Evolutionary conservation across 2,329 filamentous ascomycete species (phyloP).

Genomic region (Lasiodiplodia sp.): DNA sequence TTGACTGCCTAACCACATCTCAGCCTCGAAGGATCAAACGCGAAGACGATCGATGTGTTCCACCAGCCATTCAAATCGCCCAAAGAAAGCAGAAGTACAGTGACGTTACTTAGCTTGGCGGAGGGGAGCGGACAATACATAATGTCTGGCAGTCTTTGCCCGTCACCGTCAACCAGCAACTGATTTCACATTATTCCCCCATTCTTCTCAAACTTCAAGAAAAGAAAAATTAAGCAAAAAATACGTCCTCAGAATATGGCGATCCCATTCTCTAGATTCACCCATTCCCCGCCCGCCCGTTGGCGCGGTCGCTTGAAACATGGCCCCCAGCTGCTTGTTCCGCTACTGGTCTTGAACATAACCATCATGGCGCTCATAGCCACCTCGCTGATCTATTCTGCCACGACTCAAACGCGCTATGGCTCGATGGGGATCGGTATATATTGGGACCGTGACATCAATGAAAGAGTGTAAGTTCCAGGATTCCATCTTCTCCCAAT

Average conservation of each 20-base stretch:
- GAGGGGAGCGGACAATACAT: not conserved
- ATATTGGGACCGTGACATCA: not conserved
- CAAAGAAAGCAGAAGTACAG: not conserved
- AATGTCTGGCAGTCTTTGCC: not conserved
- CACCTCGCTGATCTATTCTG: not conserved
- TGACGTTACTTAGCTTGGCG: not conserved
- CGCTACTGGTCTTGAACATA: not conserved
- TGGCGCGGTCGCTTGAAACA: not conserved
- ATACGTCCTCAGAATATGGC: not conserved
- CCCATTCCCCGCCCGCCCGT: conserved; percentile 10
- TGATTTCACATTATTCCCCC: not conserved
- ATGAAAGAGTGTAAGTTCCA: not conserved
- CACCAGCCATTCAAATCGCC: not conserved
- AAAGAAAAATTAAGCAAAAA: too few species aligned
- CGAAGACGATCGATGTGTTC: not conserved
- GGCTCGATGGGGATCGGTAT: not conserved
- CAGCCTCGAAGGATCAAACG: conserved; percentile 22
- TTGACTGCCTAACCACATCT: not conserved
- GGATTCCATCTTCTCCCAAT: too few species aligned
- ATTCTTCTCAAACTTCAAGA: not conserved
- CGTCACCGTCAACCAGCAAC: not conserved
- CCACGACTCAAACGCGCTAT: not conserved
- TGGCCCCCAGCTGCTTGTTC: not conserved
- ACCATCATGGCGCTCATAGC: not conserved
- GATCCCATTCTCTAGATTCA: conserved; percentile 7